These are phyloP conservation scores for Groenewaldozyma tartarivorans DNA, from an alignment of 805 yeast species.

Conservation along the genomic window DNA sequence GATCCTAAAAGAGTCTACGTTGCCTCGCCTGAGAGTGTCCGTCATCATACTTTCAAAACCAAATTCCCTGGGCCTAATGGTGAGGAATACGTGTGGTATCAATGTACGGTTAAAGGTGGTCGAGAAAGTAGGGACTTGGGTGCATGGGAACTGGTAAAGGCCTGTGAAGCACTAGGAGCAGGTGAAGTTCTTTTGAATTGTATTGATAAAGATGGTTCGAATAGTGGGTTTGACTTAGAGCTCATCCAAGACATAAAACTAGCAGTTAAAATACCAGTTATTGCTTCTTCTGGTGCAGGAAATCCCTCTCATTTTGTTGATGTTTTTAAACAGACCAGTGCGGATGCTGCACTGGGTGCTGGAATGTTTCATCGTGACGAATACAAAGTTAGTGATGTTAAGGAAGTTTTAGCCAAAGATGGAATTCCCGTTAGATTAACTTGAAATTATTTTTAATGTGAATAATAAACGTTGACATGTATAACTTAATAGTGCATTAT, in stretches of 20 bases:
- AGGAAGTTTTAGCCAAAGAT: constrained; percentile 46
- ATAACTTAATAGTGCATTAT: too few relatives aligned
- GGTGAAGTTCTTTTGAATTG: constrained; percentile 92
- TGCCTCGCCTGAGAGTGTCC: constrained; percentile 44
- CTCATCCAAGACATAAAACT: constrained; percentile 67
- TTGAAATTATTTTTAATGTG: not conserved
- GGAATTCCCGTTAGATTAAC: constrained; percentile 49
- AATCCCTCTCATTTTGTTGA: constrained; percentile 82
- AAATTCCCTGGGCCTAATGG: constrained; percentile 73
- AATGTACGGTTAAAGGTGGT: constrained; percentile 95
- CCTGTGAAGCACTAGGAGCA: constrained; percentile 90
- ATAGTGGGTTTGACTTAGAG: constrained; percentile 88
- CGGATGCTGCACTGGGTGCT: constrained; percentile 98
- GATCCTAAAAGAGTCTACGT: constrained; percentile 90
- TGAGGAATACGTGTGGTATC: constrained; percentile 84
- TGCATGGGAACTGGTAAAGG: constrained; percentile 78
- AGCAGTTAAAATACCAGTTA: constrained; percentile 80
- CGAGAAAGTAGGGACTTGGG: constrained; percentile 85
- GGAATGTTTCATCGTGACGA: constrained; percentile 98
- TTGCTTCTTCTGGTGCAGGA: constrained; percentile 98
- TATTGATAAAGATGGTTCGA: constrained; percentile 94
- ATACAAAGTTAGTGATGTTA: constrained; percentile 78
- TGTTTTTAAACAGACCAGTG: constrained; percentile 69
- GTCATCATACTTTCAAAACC: constrained; percentile 47
- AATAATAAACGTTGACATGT: too few relatives aligned